Percentiles rank a stretch among this genome's conserved stretches.
Conservation (phyloP, 164 flowering plant species). For the Santalum album region DNA sequence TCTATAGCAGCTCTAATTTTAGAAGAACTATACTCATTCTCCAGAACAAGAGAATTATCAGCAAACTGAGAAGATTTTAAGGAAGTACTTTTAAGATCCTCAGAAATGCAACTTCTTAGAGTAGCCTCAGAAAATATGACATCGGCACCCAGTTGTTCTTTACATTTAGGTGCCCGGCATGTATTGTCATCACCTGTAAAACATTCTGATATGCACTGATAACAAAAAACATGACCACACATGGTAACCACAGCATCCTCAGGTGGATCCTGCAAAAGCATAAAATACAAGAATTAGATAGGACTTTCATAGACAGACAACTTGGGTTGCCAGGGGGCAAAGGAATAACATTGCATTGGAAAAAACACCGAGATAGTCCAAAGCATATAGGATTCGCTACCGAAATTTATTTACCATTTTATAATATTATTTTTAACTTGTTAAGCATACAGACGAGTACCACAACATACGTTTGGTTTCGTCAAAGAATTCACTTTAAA, state of each 20-base stretch:
- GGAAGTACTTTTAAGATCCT: conserved; percentile 22
- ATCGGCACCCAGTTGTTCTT: conserved; percentile 59
- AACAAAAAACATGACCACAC: conserved; percentile 92
- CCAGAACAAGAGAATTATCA: conserved; percentile 29
- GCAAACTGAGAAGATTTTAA: conserved; percentile 19
- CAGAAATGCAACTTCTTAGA: conserved; percentile 42
- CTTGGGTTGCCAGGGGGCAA: too few species aligned
- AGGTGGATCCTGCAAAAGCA: conserved; percentile 71
- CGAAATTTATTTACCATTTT: too few species aligned
- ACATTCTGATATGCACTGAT: conserved; percentile 78
- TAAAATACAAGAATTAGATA: not conserved
- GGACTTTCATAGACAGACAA: too few species aligned
- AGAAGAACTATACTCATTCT: conserved; percentile 45
- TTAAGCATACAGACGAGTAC: too few species aligned
- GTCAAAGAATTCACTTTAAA: too few species aligned
- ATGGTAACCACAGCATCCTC: conserved; percentile 88
- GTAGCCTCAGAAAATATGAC: conserved; percentile 61
- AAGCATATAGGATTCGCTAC: too few species aligned
- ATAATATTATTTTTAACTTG: too few species aligned
- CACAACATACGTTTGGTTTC: too few species aligned
- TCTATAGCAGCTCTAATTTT: conserved; percentile 72
- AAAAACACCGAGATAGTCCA: too few species aligned
- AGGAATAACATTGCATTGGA: too few species aligned
- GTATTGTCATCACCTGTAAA: conserved; percentile 73
- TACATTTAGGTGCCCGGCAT: conserved; percentile 68